phyloP scores from a whole-genome alignment of 805 yeast species.

The Lachancea cidri region DNA sequence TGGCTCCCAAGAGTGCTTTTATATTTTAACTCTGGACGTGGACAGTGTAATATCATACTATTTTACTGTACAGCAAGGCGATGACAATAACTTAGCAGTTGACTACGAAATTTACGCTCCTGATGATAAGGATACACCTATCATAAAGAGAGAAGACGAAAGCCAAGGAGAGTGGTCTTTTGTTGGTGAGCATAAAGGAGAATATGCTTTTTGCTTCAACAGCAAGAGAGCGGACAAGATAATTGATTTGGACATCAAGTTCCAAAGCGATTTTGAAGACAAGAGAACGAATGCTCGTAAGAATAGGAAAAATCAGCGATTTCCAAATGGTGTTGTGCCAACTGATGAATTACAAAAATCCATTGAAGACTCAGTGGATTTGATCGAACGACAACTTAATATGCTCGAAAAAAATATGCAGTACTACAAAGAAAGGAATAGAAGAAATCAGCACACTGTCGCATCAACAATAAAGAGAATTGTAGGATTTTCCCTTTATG shows the following conservation, averaged over 20 bases:
- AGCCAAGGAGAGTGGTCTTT: conserved; percentile 79
- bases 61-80: conserved; percentile 29
- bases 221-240: conserved; percentile 80
- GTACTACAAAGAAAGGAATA: conserved; percentile 85
- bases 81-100: conserved; percentile 17
- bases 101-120: conserved; percentile 34
- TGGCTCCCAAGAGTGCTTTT: conserved; percentile 25
- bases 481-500: conserved; percentile 60
- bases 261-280: conserved; percentile 30
- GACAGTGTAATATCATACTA: conserved; percentile 49
- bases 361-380: conserved; percentile 41
- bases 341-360: conserved; percentile 21
- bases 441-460: conserved; percentile 80
- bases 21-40: conserved; percentile 43
- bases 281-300: conserved; percentile 63
- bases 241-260: conserved; percentile 71
- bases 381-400: conserved; percentile 56
- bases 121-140: conserved; percentile 22
- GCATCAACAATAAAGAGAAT: conserved; percentile 59
- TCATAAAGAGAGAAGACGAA: conserved; percentile 53
- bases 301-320: conserved; percentile 15
- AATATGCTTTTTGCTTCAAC: conserved; percentile 85
- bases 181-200: conserved; percentile 62
- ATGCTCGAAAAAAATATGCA: conserved; percentile 56
- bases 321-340: conserved; percentile 14